Conservation (phyloP, 2,329 filamentous ascomycete genomes). For the Aspergillus costaricaensis region DNA sequence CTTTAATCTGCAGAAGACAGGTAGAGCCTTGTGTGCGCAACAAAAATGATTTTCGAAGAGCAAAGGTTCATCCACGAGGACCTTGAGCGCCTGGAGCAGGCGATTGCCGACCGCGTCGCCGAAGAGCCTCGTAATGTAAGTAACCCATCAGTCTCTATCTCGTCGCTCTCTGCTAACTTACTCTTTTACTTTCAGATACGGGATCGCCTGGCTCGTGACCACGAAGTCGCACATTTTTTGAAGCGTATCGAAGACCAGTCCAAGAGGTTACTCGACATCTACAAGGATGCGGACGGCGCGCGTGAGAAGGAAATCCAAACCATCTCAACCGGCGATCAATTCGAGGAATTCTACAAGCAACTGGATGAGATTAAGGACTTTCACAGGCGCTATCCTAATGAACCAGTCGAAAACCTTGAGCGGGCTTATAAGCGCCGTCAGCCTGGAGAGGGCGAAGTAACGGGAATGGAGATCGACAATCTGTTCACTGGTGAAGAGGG, state of each 20-base stretch:
- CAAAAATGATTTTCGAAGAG: constrained; percentile 80
- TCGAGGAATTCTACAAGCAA: constrained; percentile 89
- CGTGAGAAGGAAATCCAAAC: constrained; percentile 79
- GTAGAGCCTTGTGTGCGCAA: constrained; percentile 1
- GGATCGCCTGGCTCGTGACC: constrained; percentile 84
- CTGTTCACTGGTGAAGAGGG: constrained; percentile 97
- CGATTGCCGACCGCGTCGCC: constrained; percentile 81
- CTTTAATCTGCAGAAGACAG: neutral
- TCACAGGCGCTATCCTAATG: constrained; percentile 87
- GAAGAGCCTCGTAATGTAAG: constrained; percentile 86
- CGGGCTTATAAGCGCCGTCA: constrained; percentile 77
- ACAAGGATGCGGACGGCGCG: constrained; percentile 73
- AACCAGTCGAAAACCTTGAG: constrained; percentile 93
- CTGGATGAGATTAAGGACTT: constrained; percentile 79
- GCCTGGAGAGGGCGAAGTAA: constrained; percentile 64
- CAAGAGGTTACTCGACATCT: constrained; percentile 75
- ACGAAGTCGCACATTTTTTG: constrained; percentile 85
- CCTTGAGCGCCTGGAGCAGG: constrained; percentile 91
- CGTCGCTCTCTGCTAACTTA: constrained; percentile 21
- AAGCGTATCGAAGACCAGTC: constrained; percentile 87
- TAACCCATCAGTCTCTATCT: constrained; percentile 22
- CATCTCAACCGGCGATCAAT: constrained; percentile 80
- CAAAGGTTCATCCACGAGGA: constrained; percentile 95
- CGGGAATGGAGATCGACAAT: constrained; percentile 73
- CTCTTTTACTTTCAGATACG: constrained; percentile 66